These are phyloP conservation scores for Penicillium maclennaniae DNA, from an alignment of 495 filamentous ascomycete species.

Conservation along the genomic window DNA sequence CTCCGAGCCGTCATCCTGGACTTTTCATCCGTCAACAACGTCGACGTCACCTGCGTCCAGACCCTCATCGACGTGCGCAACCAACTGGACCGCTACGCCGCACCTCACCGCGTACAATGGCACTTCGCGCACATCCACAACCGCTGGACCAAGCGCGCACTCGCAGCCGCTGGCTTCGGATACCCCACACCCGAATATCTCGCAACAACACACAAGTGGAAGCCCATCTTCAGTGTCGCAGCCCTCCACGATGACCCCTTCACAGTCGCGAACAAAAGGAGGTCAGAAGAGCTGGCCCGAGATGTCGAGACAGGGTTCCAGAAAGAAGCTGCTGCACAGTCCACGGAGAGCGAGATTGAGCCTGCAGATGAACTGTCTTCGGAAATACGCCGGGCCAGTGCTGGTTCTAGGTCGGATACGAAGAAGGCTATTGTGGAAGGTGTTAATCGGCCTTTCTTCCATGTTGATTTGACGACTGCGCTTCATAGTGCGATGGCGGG, in stretches of 20 bases:
- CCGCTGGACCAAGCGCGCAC: conserved; percentile 93
- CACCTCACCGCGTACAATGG: conserved; percentile 86
- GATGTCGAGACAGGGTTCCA: not conserved
- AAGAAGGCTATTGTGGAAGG: conserved; percentile 2
- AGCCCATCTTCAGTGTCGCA: conserved; percentile 81
- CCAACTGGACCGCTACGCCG: conserved; percentile 83
- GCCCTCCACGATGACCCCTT: not conserved
- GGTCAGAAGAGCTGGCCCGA: not conserved
- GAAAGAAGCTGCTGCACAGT: not conserved
- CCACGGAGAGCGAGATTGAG: not conserved
- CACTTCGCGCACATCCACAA: conserved; percentile 94
- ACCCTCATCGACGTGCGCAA: conserved; percentile 96
- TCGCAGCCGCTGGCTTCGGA: conserved; percentile 86
- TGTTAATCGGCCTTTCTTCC: conserved; percentile 3
- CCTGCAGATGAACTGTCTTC: not conserved
- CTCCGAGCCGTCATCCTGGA: conserved; percentile 95
- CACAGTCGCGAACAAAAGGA: not conserved
- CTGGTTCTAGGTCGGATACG: not conserved
- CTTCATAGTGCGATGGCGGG: not conserved
- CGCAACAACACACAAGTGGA: conserved; percentile 64
- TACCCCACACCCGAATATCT: conserved; percentile 62
- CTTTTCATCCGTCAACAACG: conserved; percentile 92
- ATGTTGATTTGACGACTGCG: conserved; percentile 4
- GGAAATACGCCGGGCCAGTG: not conserved
- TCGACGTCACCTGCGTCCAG: conserved; percentile 91